Conservation (phyloP, 768 basidiomycete species). For the Baorangia bicolor region DNA sequence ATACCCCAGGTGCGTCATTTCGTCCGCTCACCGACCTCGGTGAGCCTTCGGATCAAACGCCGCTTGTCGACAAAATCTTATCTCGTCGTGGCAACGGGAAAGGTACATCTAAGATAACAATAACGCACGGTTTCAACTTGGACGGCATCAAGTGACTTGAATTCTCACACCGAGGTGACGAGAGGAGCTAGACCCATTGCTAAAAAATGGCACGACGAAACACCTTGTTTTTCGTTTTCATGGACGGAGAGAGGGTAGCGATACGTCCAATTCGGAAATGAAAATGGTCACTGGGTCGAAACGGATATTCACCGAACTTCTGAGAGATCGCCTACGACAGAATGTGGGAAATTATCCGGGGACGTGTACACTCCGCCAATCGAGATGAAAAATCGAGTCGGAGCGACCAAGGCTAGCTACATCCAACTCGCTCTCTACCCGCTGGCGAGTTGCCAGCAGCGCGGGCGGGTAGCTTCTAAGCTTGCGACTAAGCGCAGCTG, state of each 20-base stretch:
- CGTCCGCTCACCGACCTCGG: constrained; percentile 5
- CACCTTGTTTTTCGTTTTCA: too few relatives aligned
- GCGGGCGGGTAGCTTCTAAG: not conserved
- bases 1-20: constrained; percentile 35
- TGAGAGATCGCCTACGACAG: not conserved
- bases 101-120: not conserved
- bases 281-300: not conserved
- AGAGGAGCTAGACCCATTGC: too few relatives aligned
- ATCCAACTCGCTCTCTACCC: not conserved
- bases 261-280: constrained; percentile 1
- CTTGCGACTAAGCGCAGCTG: not conserved
- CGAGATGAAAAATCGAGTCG: not conserved
- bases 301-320: not conserved
- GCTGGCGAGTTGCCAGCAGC: not conserved
- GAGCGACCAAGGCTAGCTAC: not conserved
- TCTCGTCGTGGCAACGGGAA: constrained; percentile 16
- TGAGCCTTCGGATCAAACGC: constrained; percentile 26
- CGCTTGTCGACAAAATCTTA: constrained; percentile 21
- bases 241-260: not conserved
- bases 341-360: not conserved
- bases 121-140: not conserved
- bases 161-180: not conserved
- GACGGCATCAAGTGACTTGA: not conserved
- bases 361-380: not conserved
- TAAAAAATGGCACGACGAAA: not conserved